A percentile compares a stretch with the other conserved stretches of the same genome.
Evolutionary conservation across 148 eudicot genomes (phyloP).

Genomic region (Diospyros kaki): DNA sequence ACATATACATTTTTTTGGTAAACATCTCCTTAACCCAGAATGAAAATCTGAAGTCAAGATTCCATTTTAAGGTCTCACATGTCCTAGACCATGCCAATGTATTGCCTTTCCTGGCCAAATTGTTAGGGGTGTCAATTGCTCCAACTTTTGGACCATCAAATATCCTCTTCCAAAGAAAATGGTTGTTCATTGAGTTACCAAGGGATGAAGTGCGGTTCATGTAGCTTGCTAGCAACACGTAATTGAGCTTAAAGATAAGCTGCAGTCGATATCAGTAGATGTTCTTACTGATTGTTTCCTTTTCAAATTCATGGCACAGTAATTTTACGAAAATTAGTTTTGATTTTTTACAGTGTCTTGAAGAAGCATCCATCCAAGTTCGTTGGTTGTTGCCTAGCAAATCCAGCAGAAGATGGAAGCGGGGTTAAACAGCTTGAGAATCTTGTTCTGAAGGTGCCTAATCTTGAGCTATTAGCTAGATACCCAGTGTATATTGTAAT

Average conservation of each 20-base stretch:
- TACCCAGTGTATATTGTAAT: constrained; percentile 9
- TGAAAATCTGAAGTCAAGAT: not conserved
- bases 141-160: not conserved
- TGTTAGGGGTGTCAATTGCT: not conserved
- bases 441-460: constrained; percentile 62
- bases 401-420: constrained; percentile 87
- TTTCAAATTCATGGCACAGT: not conserved
- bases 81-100: not conserved
- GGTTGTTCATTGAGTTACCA: not conserved
- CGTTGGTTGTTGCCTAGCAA: constrained; percentile 91
- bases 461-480: not conserved
- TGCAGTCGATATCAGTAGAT: not conserved
- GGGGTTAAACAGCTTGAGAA: constrained; percentile 70
- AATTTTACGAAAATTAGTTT: not conserved
- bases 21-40: too few species aligned
- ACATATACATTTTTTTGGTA: too few species aligned
- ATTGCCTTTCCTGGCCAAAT: not conserved
- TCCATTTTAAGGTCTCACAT: not conserved
- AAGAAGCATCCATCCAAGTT: constrained; percentile 77
- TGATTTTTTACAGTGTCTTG: constrained; percentile 48
- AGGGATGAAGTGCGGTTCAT: not conserved
- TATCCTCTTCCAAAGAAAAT: not conserved
- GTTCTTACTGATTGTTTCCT: not conserved
- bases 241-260: not conserved
- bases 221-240: not conserved